These are phyloP conservation scores for Talaromyces liani DNA, from an alignment of 495 filamentous ascomycete genomes.

Conservation along the genomic window DNA sequence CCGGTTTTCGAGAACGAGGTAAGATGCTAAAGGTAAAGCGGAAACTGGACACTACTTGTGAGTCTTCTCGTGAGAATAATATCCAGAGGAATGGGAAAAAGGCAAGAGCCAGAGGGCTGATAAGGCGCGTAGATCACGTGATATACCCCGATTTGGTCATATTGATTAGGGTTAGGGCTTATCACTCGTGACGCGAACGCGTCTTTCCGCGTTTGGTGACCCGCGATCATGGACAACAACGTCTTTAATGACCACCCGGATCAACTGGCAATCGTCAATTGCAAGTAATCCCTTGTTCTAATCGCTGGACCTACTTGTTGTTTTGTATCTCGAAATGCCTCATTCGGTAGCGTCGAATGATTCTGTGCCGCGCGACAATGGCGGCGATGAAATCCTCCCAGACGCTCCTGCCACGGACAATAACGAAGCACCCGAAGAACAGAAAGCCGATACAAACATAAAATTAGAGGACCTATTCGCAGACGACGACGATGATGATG, in stretches of 20 bases:
- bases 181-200: slow-evolving; percentile 4
- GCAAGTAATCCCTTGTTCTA: slow-evolving; percentile 1
- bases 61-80: neutral
- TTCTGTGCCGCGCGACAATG: slow-evolving; percentile 17
- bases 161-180: slow-evolving; percentile 15
- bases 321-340: slow-evolving; percentile 33
- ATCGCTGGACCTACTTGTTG: neutral
- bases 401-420: slow-evolving; percentile 26
- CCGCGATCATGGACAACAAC: slow-evolving; percentile 1
- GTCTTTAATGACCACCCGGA: neutral
- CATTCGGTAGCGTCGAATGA: slow-evolving; percentile 40
- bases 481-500: slow-evolving; percentile 55
- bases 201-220: slow-evolving; percentile 6
- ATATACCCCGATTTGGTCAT: neutral
- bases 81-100: neutral
- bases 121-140: slow-evolving; percentile 4
- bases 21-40: neutral
- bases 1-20: neutral
- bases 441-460: slow-evolving; percentile 36
- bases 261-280: slow-evolving; percentile 3
- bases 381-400: slow-evolving; percentile 31
- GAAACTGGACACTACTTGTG: neutral
- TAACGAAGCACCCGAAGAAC: slow-evolving; percentile 16
- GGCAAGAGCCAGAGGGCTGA: neutral
- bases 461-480: slow-evolving; percentile 78